A percentile compares a stretch with the other conserved stretches of the same genome.
Conservation (phyloP, 768 basidiomycete species). For the Clavaria fumosa region DNA sequence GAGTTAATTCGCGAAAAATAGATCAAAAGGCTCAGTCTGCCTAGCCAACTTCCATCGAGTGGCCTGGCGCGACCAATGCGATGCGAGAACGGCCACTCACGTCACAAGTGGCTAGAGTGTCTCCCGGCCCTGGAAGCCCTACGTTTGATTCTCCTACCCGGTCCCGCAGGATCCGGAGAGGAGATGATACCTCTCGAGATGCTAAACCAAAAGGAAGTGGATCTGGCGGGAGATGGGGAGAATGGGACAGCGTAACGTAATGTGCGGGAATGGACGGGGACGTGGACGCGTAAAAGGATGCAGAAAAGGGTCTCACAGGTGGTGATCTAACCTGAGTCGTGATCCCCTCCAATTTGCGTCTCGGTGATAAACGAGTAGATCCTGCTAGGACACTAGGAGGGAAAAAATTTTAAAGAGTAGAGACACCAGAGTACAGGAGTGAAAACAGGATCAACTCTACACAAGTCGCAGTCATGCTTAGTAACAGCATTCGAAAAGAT, state of each 20-base stretch:
- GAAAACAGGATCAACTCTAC: slow-evolving; percentile 1
- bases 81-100: background rate
- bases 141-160: no score
- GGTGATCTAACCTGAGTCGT: background rate
- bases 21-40: background rate
- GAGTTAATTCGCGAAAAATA: no score
- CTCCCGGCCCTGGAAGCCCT: no score
- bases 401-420: slow-evolving; percentile 4
- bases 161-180: no score
- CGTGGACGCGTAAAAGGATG: slow-evolving; percentile 3
- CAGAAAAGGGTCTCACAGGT: background rate
- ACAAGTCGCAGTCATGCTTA: no score
- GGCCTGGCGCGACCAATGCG: background rate
- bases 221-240: background rate
- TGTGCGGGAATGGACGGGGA: slow-evolving; percentile 6
- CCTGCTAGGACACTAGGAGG: slow-evolving; percentile 3
- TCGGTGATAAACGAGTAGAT: background rate
- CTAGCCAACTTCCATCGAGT: background rate
- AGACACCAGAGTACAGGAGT: slow-evolving; percentile 2
- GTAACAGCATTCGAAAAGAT: background rate
- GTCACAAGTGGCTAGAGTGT: background rate
- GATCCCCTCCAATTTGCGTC: background rate
- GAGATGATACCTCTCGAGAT: background rate
- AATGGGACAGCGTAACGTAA: background rate
- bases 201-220: background rate